phyloP scores from a whole-genome alignment of 2,329 filamentous ascomycete species.

The Penicillium palitans region DNA sequence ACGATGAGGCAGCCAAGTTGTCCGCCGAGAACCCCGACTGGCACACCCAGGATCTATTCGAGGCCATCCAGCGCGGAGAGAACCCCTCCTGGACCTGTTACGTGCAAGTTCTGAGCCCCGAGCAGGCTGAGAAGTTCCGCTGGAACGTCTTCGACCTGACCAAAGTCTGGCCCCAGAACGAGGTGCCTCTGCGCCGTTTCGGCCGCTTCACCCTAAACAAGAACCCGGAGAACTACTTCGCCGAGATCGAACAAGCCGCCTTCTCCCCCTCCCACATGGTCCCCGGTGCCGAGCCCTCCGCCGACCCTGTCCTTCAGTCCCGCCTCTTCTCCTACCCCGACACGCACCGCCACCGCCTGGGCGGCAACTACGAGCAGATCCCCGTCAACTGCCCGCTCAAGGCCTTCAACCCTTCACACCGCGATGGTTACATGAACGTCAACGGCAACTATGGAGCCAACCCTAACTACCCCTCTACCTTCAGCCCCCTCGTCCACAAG shows the following conservation, averaged over 20 bases:
- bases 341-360: constrained; percentile 64
- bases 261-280: constrained; percentile 68
- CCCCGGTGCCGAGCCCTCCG: constrained; percentile 67
- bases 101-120: constrained; percentile 63
- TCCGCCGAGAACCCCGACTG: constrained; percentile 62
- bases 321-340: constrained; percentile 72
- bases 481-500: constrained; percentile 40
- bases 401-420: constrained; percentile 65
- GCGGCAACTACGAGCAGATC: constrained; percentile 65
- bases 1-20: constrained; percentile 57
- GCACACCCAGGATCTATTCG: constrained; percentile 64
- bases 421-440: constrained; percentile 70
- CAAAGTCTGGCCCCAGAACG: constrained; percentile 66
- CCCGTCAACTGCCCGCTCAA: constrained; percentile 59
- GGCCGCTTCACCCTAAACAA: constrained; percentile 65
- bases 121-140: constrained; percentile 60
- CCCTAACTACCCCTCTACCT: constrained; percentile 54
- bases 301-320: constrained; percentile 68
- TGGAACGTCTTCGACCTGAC: constrained; percentile 70
- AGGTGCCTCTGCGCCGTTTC: constrained; percentile 62
- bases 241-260: constrained; percentile 69
- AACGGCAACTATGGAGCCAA: constrained; percentile 63
- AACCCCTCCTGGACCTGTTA: constrained; percentile 64
- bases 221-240: constrained; percentile 68
- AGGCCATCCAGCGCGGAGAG: constrained; percentile 62